phyloP scores from a whole-genome alignment of 2,329 filamentous ascomycete species.

The Phyllosticta citribraziliensis region DNA sequence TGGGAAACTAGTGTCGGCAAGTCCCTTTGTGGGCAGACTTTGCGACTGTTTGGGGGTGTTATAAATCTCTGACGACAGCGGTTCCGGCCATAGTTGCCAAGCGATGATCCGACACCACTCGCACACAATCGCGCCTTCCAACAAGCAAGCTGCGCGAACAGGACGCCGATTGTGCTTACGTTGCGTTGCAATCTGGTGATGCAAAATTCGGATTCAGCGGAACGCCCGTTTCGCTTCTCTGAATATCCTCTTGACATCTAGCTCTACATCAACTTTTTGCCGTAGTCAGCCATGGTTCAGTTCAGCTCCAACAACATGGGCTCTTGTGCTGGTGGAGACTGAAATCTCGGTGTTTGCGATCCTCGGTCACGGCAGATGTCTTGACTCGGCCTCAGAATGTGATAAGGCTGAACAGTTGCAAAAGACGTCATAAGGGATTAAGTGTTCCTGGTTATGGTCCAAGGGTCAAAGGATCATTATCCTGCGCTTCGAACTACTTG shows the following conservation, averaged over 20 bases:
- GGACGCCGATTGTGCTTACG: too few relatives aligned
- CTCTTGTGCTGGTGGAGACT: too few relatives aligned
- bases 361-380: too few relatives aligned
- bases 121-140: background rate
- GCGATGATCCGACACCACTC: background rate
- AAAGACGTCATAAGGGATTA: background rate
- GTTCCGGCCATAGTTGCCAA: background rate
- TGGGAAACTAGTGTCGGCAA: background rate
- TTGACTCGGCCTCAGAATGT: background rate
- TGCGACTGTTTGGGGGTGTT: background rate
- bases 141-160: background rate
- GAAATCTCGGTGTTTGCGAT: too few relatives aligned
- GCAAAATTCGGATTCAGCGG: too few relatives aligned
- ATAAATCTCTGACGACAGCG: background rate
- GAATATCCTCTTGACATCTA: too few relatives aligned
- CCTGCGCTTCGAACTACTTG: too few relatives aligned
- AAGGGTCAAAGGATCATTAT: background rate
- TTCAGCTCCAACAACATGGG: too few relatives aligned
- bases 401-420: background rate
- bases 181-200: too few relatives aligned
- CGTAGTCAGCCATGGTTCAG: too few relatives aligned
- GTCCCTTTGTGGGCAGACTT: background rate
- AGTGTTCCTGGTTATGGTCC: background rate
- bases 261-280: too few relatives aligned
- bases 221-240: too few relatives aligned